Evolutionary conservation across 1,139 yeast species (phyloP).

Genomic region (Pichia sp.): DNA sequence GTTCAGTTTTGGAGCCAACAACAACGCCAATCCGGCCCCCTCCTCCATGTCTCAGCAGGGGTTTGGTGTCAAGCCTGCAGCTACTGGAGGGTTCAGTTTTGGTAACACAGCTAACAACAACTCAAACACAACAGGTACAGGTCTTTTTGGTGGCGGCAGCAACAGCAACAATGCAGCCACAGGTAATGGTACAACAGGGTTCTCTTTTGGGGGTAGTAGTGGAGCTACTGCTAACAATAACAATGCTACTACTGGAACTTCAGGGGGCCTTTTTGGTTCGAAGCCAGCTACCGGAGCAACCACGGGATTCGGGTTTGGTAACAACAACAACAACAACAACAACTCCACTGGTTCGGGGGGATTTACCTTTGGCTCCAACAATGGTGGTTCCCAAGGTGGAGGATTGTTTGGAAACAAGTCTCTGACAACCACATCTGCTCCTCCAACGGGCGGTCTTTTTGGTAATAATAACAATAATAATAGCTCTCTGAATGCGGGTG

Average conservation of each 20-base stretch:
- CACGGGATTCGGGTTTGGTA: conserved; percentile 25
- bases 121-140: conserved; percentile 16
- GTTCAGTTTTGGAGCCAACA: conserved; percentile 15
- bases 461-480: conserved; percentile 18
- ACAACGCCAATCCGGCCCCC: not conserved
- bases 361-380: conserved; percentile 29
- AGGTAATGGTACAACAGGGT: conserved; percentile 1
- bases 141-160: conserved; percentile 27
- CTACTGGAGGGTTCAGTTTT: not conserved
- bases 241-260: not conserved
- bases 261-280: conserved; percentile 22
- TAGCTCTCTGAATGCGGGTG: conserved; percentile 9
- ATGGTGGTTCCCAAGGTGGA: conserved; percentile 20
- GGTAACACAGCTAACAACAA: conserved; percentile 5
- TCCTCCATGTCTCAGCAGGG: not conserved
- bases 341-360: conserved; percentile 30
- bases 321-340: conserved; percentile 1
- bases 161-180: conserved; percentile 20
- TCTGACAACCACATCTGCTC: conserved; percentile 4
- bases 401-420: conserved; percentile 12
- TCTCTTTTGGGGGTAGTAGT: not conserved
- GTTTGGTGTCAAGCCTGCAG: conserved; percentile 3
- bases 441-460: conserved; percentile 13
- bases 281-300: conserved; percentile 14
- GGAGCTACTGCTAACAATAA: conserved; percentile 2